Evolutionary conservation across 2,329 filamentous ascomycete genomes (phyloP).

Genomic region (Cryphonectria naterciae): DNA sequence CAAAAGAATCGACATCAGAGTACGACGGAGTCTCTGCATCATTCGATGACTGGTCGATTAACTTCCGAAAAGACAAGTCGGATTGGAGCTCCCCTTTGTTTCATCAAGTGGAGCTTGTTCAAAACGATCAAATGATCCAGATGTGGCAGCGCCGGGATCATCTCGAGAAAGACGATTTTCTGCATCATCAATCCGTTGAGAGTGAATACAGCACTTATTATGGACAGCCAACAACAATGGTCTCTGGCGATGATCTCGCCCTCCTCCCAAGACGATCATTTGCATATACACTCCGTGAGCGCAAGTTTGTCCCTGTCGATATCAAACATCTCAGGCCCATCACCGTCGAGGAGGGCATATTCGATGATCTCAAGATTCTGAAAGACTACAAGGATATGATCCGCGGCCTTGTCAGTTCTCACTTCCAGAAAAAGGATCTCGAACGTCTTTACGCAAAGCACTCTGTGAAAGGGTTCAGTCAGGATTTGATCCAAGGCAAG

Average conservation of each 20-base stretch:
- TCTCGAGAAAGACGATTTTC: conserved; percentile 5
- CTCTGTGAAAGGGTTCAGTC: conserved; percentile 2
- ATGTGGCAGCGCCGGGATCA: neutral
- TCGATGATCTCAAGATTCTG: conserved; percentile 17
- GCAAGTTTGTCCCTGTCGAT: conserved; percentile 21
- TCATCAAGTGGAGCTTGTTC: neutral
- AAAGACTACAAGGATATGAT: conserved; percentile 21
- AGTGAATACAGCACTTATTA: neutral
- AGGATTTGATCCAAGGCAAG: conserved; percentile 34
- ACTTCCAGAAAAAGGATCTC: conserved; percentile 24
- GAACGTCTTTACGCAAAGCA: conserved; percentile 4
- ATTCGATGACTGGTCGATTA: neutral
- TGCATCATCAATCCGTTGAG: conserved; percentile 10
- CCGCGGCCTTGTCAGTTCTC: conserved; percentile 13
- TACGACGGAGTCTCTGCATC: neutral
- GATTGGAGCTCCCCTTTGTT: neutral
- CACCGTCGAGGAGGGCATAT: conserved; percentile 9
- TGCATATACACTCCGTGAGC: conserved; percentile 20
- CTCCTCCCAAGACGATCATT: conserved; percentile 22
- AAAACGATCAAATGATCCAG: neutral
- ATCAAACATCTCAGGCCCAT: conserved; percentile 17
- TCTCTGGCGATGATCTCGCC: conserved; percentile 12
- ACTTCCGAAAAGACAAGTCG: neutral
- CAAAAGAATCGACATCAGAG: neutral
- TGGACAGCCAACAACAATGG: conserved; percentile 7